Percentiles rank a stretch among this genome's conserved stretches.
Evolutionary conservation across 176 grass and related monocot genomes (phyloP).

Genomic region (Puya raimondii): DNA sequence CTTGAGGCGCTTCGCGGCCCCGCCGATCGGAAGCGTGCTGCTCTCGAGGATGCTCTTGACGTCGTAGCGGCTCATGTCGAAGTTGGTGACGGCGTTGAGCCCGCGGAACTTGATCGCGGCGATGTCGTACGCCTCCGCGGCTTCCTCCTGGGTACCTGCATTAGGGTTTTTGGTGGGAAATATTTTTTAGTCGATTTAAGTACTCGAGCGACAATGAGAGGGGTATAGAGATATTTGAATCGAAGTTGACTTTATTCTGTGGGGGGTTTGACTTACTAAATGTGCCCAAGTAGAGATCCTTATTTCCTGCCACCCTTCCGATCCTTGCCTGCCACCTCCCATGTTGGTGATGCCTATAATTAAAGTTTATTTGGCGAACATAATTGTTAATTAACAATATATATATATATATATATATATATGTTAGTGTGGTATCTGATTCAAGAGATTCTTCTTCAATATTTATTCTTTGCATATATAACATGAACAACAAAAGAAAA

Average conservation of each 20-base stretch:
- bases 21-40: slow-evolving; percentile 33
- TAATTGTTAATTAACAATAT: not conserved
- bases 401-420: not conserved
- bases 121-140: slow-evolving; percentile 75
- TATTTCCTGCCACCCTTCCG: slow-evolving; percentile 74
- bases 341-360: slow-evolving; percentile 76
- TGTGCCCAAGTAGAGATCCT: slow-evolving; percentile 76
- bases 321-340: slow-evolving; percentile 85
- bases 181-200: too few relatives aligned
- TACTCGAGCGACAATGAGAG: not conserved
- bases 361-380: not conserved
- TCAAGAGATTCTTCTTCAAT: too few relatives aligned
- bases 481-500: too few relatives aligned
- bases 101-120: slow-evolving; percentile 76
- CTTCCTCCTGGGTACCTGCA: slow-evolving; percentile 78
- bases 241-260: not conserved
- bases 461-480: too few relatives aligned
- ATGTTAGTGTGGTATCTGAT: too few relatives aligned
- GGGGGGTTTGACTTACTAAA: slow-evolving; percentile 46
- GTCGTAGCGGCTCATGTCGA: slow-evolving; percentile 74
- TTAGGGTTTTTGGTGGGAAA: not conserved
- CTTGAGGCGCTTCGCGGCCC: slow-evolving; percentile 35
- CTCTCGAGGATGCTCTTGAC: slow-evolving; percentile 74
- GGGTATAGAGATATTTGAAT: not conserved
- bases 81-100: slow-evolving; percentile 75